Evolutionary conservation across 2,329 filamentous ascomycete genomes (phyloP), one percentile per base, ranked within the genome.

Genomic region (Cladophialophora psammophila): DNA sequence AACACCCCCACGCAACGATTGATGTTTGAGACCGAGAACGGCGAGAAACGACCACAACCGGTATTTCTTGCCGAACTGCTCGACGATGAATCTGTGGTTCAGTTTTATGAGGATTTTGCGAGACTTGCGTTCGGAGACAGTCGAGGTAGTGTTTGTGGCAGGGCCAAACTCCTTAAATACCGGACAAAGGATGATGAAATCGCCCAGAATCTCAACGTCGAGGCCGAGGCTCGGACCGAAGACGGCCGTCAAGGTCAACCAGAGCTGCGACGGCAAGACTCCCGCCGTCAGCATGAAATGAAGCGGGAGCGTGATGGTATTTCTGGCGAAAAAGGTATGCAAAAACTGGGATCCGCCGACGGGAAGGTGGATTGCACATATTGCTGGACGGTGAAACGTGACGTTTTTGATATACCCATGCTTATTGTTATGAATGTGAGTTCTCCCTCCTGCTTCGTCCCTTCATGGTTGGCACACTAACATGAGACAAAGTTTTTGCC

Each of bases 381-480:
- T 80, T 96, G 92, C 82, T 98, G 94, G 94, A 94, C 92, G 70
- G 94, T 98, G 69, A 97, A 97, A 82, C 86, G 94, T 70, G 95
- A 99, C 79, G 92, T 95, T 48, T 98, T 98, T 81, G 94, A 98
- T 81, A 97, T 98, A 79, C 95, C 95, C 26, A 97, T 97, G 93
- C 85, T 98, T 82, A 96, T 98, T 79, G 92, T 97, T 76, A 94
- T 98, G 84, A 97, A 97, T 82, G 95, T 97, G 79, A 90, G 94
- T 90, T 8, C 32, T 20, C 32, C 38, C 61, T 52, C n/a, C 53
- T 34, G 26, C 42, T 5, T 40, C 48, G 13, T 40, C n/a, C n/a
- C 13, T n/a, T 26, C 26, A 26, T 26, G 2, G 1, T 10, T 35
- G 6, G 13, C 26, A 54, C 52, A 18, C 56, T 61, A 32, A 65